Evolutionary conservation across 1,284 basidiomycete genomes (phyloP).

Genomic region (Ceratorhiza oryzae-sativae): DNA sequence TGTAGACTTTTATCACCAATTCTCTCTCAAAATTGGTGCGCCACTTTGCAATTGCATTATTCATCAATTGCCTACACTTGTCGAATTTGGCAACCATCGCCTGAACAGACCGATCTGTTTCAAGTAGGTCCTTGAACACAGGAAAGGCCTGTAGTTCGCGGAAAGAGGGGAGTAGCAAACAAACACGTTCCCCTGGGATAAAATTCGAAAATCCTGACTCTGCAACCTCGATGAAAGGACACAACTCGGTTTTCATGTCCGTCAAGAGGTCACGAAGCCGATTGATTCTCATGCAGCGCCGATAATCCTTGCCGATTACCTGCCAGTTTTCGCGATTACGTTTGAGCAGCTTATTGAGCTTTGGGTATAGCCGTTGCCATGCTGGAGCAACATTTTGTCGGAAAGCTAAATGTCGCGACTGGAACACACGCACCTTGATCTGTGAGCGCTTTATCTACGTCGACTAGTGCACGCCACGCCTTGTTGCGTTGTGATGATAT

Average conservation of each 20-base stretch:
- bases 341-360: slow-evolving; percentile 19
- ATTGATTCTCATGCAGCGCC: not conserved
- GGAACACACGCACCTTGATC: slow-evolving; percentile 13
- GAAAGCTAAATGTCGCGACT: not conserved
- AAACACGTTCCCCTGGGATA: not conserved
- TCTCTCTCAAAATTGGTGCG: slow-evolving; percentile 19
- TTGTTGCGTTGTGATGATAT: not conserved
- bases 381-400: not conserved
- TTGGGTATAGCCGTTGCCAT: slow-evolving; percentile 32
- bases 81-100: slow-evolving; percentile 25
- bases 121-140: slow-evolving; percentile 23
- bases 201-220: not conserved
- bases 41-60: slow-evolving; percentile 26
- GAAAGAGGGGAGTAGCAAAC: not conserved
- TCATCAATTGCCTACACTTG: not conserved
- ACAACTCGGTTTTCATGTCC: not conserved
- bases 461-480: slow-evolving; percentile 1
- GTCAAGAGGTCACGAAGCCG: slow-evolving; percentile 3
- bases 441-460: slow-evolving; percentile 16
- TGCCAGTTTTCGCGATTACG: not conserved
- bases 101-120: slow-evolving; percentile 28
- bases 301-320: not conserved
- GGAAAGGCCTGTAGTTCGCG: slow-evolving; percentile 8
- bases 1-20: not conserved
- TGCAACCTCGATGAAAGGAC: slow-evolving; percentile 18